These are phyloP conservation scores for Microbotryum lychnidis-dioicae DNA, from an alignment of 1,284 basidiomycete species.

Conservation along the genomic window DNA sequence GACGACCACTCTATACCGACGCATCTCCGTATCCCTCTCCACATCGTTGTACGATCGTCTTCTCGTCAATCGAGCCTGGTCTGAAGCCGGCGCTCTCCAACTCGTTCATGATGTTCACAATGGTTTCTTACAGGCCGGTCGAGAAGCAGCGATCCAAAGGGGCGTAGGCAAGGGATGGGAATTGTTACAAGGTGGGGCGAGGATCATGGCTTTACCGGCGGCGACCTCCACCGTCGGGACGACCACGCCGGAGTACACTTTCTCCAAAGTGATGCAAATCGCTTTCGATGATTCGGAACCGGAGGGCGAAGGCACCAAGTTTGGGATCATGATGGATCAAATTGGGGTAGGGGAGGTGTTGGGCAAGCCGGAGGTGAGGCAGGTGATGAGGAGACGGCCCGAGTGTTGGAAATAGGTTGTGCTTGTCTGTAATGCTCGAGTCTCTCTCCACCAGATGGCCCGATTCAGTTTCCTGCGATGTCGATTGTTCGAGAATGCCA, in stretches of 20 bases:
- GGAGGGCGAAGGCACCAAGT: slow-evolving; percentile 22
- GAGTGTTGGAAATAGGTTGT: slow-evolving; percentile 32
- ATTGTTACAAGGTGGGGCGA: slow-evolving; percentile 23
- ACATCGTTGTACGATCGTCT: slow-evolving; percentile 26
- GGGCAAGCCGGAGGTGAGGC: slow-evolving; percentile 26
- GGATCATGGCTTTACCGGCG: slow-evolving; percentile 29
- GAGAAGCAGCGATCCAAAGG: slow-evolving; percentile 24
- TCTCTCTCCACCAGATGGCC: too few relatives aligned
- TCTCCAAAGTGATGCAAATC: slow-evolving; percentile 32
- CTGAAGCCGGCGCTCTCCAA: slow-evolving; percentile 27
- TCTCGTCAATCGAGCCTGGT: slow-evolving; percentile 21
- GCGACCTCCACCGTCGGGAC: slow-evolving; percentile 1
- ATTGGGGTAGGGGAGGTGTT: slow-evolving; percentile 31
- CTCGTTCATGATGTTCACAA: slow-evolving; percentile 29
- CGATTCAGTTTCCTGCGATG: too few relatives aligned
- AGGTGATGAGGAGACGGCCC: slow-evolving; percentile 29
- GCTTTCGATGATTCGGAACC: slow-evolving; percentile 29
- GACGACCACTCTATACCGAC: slow-evolving; percentile 23
- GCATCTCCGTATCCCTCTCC: slow-evolving; percentile 21
- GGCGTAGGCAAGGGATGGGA: slow-evolving; percentile 29
- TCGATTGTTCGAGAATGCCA: too few relatives aligned
- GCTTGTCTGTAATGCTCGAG: background rate
- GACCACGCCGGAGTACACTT: slow-evolving; percentile 11
- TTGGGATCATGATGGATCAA: slow-evolving; percentile 26
- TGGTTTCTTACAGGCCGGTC: slow-evolving; percentile 32